Percentiles rank a stretch among this genome's conserved stretches.
Conservation (phyloP, 352 stramenopile genomes). For the Peronospora farinosa region DNA sequence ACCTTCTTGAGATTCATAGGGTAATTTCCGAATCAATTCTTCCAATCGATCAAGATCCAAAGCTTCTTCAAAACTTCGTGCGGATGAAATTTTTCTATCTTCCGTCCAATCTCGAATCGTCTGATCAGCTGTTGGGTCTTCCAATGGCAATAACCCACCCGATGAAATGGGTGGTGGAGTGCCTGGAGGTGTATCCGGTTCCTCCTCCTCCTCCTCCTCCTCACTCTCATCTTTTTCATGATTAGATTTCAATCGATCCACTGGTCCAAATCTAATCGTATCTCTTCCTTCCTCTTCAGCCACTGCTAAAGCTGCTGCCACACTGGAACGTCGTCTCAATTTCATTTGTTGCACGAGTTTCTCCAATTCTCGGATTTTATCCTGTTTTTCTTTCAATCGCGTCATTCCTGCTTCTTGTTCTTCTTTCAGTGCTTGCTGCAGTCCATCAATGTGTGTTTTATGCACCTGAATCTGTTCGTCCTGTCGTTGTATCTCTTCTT, state of each 20-base stretch:
- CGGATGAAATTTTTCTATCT: conserved; percentile 51
- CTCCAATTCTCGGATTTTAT: conserved; percentile 56
- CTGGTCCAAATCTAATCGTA: conserved; percentile 44
- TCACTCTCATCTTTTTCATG: conserved; percentile 21
- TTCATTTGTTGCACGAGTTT: conserved; percentile 58
- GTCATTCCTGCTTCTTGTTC: conserved; percentile 63
- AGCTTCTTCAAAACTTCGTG: conserved; percentile 28
- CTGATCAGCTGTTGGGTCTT: conserved; percentile 56
- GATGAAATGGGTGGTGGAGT: conserved; percentile 69
- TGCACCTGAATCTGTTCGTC: conserved; percentile 60
- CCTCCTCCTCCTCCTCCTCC: conserved; percentile 38
- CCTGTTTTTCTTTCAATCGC: conserved; percentile 68
- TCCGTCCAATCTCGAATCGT: conserved; percentile 62
- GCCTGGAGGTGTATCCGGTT: conserved; percentile 65
- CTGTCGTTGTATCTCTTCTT: conserved; percentile 48
- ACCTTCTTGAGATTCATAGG: conserved; percentile 60
- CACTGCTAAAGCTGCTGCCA: conserved; percentile 34
- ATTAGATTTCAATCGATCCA: conserved; percentile 25
- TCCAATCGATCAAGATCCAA: conserved; percentile 43
- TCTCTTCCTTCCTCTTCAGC: conserved; percentile 32
- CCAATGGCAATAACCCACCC: conserved; percentile 36
- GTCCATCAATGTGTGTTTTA: conserved; percentile 49
- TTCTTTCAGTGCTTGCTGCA: conserved; percentile 54
- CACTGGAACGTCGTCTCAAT: conserved; percentile 42
- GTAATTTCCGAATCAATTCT: conserved; percentile 53